Conservation (phyloP, 192 early-diverging fungal species). For the Thamnidium elegans region DNA sequence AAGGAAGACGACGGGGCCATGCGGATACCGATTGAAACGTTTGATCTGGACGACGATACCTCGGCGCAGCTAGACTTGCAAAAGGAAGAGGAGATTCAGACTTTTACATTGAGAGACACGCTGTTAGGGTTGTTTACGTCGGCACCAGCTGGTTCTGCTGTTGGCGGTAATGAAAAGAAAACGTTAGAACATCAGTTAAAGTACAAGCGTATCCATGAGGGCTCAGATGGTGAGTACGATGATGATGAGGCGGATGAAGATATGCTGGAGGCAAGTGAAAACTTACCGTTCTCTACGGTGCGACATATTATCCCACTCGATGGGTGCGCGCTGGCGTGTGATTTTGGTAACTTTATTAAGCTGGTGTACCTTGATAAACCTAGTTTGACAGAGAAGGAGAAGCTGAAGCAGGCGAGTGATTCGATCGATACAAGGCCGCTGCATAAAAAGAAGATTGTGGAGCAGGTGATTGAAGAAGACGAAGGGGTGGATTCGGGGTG, state of each 20-base stretch:
- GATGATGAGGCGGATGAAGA: constrained; percentile 16
- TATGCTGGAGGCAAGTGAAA: constrained; percentile 12
- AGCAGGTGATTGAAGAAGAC: background rate
- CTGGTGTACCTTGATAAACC: constrained; percentile 15
- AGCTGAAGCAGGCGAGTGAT: background rate
- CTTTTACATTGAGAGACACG: background rate
- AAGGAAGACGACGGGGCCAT: background rate
- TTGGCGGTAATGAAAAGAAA: background rate
- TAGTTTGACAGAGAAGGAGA: constrained; percentile 4
- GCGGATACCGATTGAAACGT: constrained; percentile 12
- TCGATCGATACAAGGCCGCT: background rate
- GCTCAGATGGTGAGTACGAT: background rate
- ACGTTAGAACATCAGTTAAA: background rate
- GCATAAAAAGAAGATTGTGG: background rate
- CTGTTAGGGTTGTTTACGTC: background rate
- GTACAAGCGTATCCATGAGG: background rate
- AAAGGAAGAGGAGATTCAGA: background rate
- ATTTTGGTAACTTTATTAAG: constrained; percentile 40
- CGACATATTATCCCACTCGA: constrained; percentile 26
- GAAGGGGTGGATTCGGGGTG: background rate
- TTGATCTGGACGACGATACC: constrained; percentile 6
- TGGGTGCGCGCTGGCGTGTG: constrained; percentile 30
- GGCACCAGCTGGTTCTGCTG: background rate
- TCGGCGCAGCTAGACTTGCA: background rate
- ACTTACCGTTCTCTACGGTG: constrained; percentile 29